Evolutionary conservation across 768 basidiomycete species (phyloP).

Genomic region (Crassisporium funariophilum): DNA sequence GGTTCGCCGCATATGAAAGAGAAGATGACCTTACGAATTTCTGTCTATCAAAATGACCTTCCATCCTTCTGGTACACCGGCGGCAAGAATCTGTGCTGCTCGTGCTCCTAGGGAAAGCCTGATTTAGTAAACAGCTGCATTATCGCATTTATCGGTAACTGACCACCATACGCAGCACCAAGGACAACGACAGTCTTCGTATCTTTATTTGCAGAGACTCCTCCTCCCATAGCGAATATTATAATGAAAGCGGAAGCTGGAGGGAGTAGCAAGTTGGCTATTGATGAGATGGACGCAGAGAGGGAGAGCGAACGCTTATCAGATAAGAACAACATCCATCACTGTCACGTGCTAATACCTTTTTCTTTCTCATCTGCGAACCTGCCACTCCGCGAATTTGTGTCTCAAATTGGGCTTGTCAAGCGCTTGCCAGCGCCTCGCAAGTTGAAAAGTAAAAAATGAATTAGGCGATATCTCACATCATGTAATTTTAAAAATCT

Average conservation of each 20-base stretch:
- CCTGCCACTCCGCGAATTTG: no score
- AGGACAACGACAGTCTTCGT: constrained; percentile 52
- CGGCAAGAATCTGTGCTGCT: constrained; percentile 51
- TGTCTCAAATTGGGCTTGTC: no score
- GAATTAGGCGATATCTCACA: no score
- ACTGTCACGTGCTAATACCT: no score
- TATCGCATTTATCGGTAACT: constrained; percentile 6
- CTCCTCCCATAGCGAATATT: constrained; percentile 23
- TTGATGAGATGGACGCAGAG: background rate
- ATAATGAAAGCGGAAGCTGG: constrained; percentile 1
- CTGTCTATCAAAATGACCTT: constrained; percentile 59
- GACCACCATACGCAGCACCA: constrained; percentile 60
- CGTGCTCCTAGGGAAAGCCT: constrained; percentile 40
- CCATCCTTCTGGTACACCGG: constrained; percentile 52
- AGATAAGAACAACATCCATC: constrained; percentile 29
- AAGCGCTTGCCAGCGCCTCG: no score
- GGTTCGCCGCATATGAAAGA: no score
- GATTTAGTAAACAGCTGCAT: background rate
- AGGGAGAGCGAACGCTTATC: constrained; percentile 18
- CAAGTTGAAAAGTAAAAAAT: no score
- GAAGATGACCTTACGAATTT: constrained; percentile 47
- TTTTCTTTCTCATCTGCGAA: no score
- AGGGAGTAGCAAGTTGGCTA: no score
- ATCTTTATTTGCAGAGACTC: constrained; percentile 14
- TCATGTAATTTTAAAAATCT: no score